Evolutionary conservation across 257 asterid species (phyloP), one percentile per base, ranked within the genome.

Genomic region (Euphrasia confusa): DNA sequence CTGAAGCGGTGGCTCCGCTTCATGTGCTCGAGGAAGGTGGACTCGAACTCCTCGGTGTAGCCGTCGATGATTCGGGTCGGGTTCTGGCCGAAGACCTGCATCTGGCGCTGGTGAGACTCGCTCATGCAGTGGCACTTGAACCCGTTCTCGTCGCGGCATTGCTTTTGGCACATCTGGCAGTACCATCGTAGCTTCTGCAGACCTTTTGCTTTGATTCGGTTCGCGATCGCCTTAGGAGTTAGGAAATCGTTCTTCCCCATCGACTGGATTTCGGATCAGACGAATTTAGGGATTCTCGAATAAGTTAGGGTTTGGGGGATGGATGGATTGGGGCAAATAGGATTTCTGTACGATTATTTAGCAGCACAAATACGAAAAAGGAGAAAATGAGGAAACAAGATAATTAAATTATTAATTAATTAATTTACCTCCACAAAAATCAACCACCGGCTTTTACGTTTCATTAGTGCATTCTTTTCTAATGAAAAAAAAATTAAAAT

Each of bases 111-210:
- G 78, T 92, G 96, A 2, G 95, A 83, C 69, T 92, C 97, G 68
- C 96, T 86, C 97, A 86, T 89, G 32, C 96, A 89, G 56, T 92
- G 97, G 74, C 99, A 92, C 77, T 92, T 89, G 83, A 92, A 92
- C 13, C 99, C 97, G 65, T 92, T 92, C 75, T 86, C 96, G 68
- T 89, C 95, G 26, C 95, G 90, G 80, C 97, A 92, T 78, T 92
- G 97, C 55, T 89, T 92, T 44, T 92, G 95, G 71, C 99, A 92
- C 94, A 86, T 89, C 80, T 89, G 96, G 67, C 99, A 92, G 71
- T 89, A 89, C 96, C 93, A 89, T 69, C 96, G 95, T 28, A 86
- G 84, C 50, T 89, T 92, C 76, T 89, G 97, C 64, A 92, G 55
- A 14, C 97, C 96, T 68, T 86, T 86, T 1, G 96, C 90, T 71